phyloP scores from a whole-genome alignment of 1,139 yeast genomes.

The Hansenula sp. region DNA sequence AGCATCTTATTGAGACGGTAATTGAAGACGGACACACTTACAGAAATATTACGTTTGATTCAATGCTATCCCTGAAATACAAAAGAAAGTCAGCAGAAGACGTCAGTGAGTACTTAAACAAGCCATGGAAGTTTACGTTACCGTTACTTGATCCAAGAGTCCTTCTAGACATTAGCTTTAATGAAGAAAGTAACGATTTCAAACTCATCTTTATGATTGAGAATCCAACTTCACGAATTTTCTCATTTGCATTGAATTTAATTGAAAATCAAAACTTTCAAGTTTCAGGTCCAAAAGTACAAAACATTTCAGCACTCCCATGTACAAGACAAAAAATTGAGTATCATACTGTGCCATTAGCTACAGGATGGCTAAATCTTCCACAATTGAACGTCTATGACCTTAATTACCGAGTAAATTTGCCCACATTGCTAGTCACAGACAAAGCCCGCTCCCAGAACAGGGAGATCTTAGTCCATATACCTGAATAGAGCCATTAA shows the following conservation, averaged over 20 bases:
- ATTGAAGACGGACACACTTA: slow-evolving; percentile 39
- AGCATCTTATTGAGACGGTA: slow-evolving; percentile 28
- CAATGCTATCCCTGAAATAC: slow-evolving; percentile 32
- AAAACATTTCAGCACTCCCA: slow-evolving; percentile 48
- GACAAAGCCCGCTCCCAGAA: slow-evolving; percentile 14
- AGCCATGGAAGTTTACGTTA: slow-evolving; percentile 45
- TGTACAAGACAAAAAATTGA: slow-evolving; percentile 46
- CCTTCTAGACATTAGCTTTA: slow-evolving; percentile 33
- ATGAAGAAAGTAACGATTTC: slow-evolving; percentile 17
- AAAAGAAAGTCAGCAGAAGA: slow-evolving; percentile 24
- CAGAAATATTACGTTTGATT: slow-evolving; percentile 34
- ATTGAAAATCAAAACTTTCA: slow-evolving; percentile 34
- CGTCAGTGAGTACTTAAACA: slow-evolving; percentile 28
- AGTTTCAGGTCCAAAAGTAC: slow-evolving; percentile 27
- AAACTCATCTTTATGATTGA: slow-evolving; percentile 53
- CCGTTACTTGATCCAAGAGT: slow-evolving; percentile 73
- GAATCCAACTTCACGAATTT: slow-evolving; percentile 67
- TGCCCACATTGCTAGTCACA: slow-evolving; percentile 39
- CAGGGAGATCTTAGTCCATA: slow-evolving; percentile 13
- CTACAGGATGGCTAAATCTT: slow-evolving; percentile 33
- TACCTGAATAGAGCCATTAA: not conserved
- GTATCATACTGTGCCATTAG: slow-evolving; percentile 29
- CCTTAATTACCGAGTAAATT: slow-evolving; percentile 59
- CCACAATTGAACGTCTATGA: slow-evolving; percentile 63
- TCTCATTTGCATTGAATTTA: slow-evolving; percentile 53